phyloP scores from a whole-genome alignment of 2,329 filamentous ascomycete species.

The Ceratocystiopsis brevicomis region DNA sequence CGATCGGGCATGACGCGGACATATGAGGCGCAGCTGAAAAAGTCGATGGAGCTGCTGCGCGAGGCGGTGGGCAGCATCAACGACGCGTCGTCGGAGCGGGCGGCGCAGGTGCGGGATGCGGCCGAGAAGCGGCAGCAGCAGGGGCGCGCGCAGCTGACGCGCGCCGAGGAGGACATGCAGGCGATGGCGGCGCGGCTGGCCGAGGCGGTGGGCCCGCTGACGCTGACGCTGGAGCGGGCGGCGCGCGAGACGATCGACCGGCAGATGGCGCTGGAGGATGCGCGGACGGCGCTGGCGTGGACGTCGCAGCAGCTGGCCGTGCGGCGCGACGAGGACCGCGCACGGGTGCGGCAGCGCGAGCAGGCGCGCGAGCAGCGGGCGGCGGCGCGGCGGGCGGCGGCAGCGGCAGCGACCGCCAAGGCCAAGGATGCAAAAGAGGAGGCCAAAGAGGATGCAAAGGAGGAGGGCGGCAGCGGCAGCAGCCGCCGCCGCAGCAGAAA shows the following conservation, averaged over 20 bases:
- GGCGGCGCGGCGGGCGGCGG: not conserved
- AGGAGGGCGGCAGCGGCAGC: slow-evolving; percentile 7
- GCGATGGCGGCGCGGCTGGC: slow-evolving; percentile 19
- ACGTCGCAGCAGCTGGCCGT: slow-evolving; percentile 14
- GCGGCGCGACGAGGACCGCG: slow-evolving; percentile 9
- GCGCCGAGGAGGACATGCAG: slow-evolving; percentile 16
- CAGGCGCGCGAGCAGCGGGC: not conserved
- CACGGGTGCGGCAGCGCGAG: not conserved
- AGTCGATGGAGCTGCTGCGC: slow-evolving; percentile 24
- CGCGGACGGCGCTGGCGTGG: slow-evolving; percentile 20
- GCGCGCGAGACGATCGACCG: slow-evolving; percentile 31
- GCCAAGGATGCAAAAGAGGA: slow-evolving; percentile 1
- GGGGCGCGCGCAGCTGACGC: slow-evolving; percentile 8
- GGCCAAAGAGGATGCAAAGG: slow-evolving; percentile 1
- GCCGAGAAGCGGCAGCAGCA: slow-evolving; percentile 18
- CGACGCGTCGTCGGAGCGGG: slow-evolving; percentile 22
- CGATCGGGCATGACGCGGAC: slow-evolving; percentile 20
- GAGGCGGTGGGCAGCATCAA: slow-evolving; percentile 27
- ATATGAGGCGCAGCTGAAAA: slow-evolving; percentile 28
- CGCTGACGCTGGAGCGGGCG: slow-evolving; percentile 25
- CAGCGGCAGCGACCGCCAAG: slow-evolving; percentile 5
- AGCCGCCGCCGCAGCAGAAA: slow-evolving; percentile 3
- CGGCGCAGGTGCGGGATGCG: slow-evolving; percentile 15
- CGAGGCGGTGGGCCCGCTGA: slow-evolving; percentile 22
- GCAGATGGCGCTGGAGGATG: slow-evolving; percentile 30